A percentile compares a stretch with the other conserved stretches of the same genome.
Conservation (phyloP, 768 basidiomycete species). For the Hygrocybe coccinea region DNA sequence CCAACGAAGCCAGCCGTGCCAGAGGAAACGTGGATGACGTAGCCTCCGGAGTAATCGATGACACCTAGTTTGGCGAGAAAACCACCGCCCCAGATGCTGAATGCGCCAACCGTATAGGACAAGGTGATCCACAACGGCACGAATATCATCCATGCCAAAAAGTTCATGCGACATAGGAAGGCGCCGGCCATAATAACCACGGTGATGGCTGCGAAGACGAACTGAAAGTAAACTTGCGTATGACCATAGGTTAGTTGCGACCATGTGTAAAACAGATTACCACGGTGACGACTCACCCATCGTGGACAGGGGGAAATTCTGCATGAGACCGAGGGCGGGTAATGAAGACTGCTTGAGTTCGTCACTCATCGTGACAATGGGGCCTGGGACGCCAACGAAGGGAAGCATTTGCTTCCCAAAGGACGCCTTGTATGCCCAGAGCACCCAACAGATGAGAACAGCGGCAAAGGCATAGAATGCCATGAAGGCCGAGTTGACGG, state of each 20-base stretch:
- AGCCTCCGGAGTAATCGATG: slow-evolving; percentile 9
- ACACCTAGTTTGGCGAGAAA: slow-evolving; percentile 3
- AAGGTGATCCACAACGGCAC: slow-evolving; percentile 8
- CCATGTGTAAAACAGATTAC: too few relatives aligned
- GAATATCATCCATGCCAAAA: slow-evolving; percentile 9
- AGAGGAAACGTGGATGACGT: slow-evolving; percentile 10
- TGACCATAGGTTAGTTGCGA: too few relatives aligned
- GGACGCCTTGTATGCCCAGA: slow-evolving; percentile 5
- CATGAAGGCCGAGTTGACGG: slow-evolving; percentile 8
- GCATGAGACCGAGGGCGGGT: not conserved
- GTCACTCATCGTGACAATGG: not conserved
- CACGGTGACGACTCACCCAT: slow-evolving; percentile 10
- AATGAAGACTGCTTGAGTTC: slow-evolving; percentile 5
- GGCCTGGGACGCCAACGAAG: slow-evolving; percentile 4
- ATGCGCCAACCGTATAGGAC: slow-evolving; percentile 8
- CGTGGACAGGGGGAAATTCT: slow-evolving; percentile 6
- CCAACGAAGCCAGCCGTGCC: slow-evolving; percentile 8
- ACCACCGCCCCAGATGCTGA: slow-evolving; percentile 6
- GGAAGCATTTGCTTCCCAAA: slow-evolving; percentile 9
- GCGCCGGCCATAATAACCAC: slow-evolving; percentile 9
- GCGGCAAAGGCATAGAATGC: slow-evolving; percentile 6
- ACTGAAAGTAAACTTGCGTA: slow-evolving; percentile 8
- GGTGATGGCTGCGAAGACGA: slow-evolving; percentile 10
- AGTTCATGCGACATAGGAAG: slow-evolving; percentile 8
- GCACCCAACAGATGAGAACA: slow-evolving; percentile 10